Evolutionary conservation across 331 rosid genomes (phyloP).

Genomic region (Malus hybrid): DNA sequence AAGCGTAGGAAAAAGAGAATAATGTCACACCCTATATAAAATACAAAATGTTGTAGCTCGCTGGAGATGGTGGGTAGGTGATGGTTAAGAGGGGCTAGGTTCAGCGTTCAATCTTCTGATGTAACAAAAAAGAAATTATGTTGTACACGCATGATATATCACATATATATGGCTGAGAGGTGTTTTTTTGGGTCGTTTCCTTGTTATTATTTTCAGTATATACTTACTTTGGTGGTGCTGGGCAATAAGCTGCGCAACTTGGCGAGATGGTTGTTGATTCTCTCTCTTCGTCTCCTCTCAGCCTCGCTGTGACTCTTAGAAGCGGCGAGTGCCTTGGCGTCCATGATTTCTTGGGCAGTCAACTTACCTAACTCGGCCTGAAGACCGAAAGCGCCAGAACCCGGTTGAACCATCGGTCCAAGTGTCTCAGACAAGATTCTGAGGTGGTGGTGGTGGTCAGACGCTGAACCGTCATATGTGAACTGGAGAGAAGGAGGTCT

Average conservation of each 20-base stretch:
- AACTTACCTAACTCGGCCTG: constrained; percentile 78
- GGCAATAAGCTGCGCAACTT: constrained; percentile 82
- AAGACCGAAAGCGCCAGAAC: constrained; percentile 64
- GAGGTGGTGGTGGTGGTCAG: constrained; percentile 63
- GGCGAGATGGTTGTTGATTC: constrained; percentile 96
- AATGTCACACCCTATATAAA: constrained; percentile 8
- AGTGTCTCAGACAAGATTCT: constrained; percentile 68
- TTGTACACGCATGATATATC: constrained; percentile 11
- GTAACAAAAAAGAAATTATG: background rate
- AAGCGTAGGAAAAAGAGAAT: background rate
- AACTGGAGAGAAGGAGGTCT: constrained; percentile 63
- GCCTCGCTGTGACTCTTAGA: constrained; percentile 95
- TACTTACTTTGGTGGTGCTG: constrained; percentile 85
- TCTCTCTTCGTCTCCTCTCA: constrained; percentile 84
- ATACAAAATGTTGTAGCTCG: background rate
- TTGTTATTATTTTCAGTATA: background rate
- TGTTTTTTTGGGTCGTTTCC: background rate
- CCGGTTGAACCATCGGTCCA: constrained; percentile 62
- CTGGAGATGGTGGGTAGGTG: too few relatives aligned
- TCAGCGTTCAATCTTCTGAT: too few relatives aligned
- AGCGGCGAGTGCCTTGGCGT: constrained; percentile 91
- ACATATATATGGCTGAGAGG: background rate
- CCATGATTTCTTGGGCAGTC: constrained; percentile 93
- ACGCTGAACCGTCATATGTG: constrained; percentile 58
- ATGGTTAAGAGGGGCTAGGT: too few relatives aligned